phyloP scores from a whole-genome alignment of 2,329 filamentous ascomycete species.

The Didymella pinodella region DNA sequence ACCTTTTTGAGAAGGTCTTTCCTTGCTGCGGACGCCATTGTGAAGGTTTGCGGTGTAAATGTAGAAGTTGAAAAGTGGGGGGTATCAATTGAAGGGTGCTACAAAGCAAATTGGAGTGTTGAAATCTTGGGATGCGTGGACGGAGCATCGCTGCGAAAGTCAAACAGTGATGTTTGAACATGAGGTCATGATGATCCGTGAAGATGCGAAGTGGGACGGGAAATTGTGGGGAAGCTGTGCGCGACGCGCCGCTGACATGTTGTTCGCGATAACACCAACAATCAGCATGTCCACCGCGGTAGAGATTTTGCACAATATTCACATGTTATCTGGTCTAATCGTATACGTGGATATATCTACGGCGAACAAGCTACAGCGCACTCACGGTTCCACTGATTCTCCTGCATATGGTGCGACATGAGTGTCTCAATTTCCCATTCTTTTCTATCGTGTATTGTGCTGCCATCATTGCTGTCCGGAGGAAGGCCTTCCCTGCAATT shows the following conservation, averaged over 20 bases:
- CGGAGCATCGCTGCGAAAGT: constrained; percentile 13
- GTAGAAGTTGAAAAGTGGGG: background rate
- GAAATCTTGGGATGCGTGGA: constrained; percentile 5
- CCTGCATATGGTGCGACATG: too few relatives aligned
- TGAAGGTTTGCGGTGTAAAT: constrained; percentile 13
- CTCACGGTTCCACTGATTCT: too few relatives aligned
- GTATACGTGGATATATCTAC: too few relatives aligned
- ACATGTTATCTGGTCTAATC: too few relatives aligned
- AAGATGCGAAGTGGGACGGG: constrained; percentile 5
- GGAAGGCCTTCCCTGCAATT: background rate
- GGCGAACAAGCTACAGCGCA: too few relatives aligned
- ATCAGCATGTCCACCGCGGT: too few relatives aligned
- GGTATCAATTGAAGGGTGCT: constrained; percentile 16
- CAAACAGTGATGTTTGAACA: constrained; percentile 1
- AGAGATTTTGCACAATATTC: too few relatives aligned
- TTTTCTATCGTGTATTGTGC: too few relatives aligned
- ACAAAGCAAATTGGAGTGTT: background rate
- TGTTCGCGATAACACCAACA: background rate
- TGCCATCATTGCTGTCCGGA: too few relatives aligned
- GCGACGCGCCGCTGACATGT: constrained; percentile 21
- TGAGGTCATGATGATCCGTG: constrained; percentile 21
- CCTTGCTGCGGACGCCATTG: constrained; percentile 66
- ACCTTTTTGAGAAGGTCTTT: constrained; percentile 81
- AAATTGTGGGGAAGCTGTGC: constrained; percentile 16
- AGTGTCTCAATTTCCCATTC: too few relatives aligned